Base-by-base conservation (phyloP, 176 grass and related monocot genomes). In the Calamus simplicifolius region DNA sequence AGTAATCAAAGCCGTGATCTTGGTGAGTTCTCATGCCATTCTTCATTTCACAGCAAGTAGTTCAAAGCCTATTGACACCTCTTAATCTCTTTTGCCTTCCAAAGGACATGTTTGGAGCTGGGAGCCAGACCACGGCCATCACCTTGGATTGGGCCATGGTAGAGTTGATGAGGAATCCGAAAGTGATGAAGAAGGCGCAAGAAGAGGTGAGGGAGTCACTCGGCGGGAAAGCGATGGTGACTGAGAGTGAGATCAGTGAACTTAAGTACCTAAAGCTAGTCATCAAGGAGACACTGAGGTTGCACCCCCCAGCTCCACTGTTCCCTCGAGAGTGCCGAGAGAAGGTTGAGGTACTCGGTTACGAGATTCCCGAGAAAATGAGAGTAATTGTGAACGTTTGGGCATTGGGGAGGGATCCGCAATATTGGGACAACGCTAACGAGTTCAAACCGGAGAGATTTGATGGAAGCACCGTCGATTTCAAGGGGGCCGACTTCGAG, bases 361-460 rank as follows among this genome's bases (percentile, higher is more conserved):
- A 29, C 26, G 17, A 50, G 1, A 50, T 67, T 13, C 64, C 64
- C 4, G 7, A 7, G 0, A 50, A 8, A 6, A 35, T 3, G 14
- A 29, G 64, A 13, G 50, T 67, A 3, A 1, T 67, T 17, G 2
- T 67, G 27, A 67, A 67, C 15, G 51, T n/a, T 2, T 55, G 64
- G 64, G 64, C 64, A 2, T 0, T 67, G 25, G 64, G 49, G 1
- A 54, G 64, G 27, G 64, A 67, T 26, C 51, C 50, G 0, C 18
- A 4, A 3, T 54, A 29, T 17, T 67, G 64, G 64, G 64, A 53
- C 0, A 50, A 67, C 16, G 26, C 64, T 0, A 50, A 67, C 27
- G 3, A 27, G 8, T 67, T 67, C 49, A n/a, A 0, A 17, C 64
- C 64, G 4, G 64, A 67, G 50, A 67, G 64, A 18, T 67, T 67